Evolutionary conservation across 495 filamentous ascomycete genomes (phyloP).

Genomic region (Thozetella sp.): DNA sequence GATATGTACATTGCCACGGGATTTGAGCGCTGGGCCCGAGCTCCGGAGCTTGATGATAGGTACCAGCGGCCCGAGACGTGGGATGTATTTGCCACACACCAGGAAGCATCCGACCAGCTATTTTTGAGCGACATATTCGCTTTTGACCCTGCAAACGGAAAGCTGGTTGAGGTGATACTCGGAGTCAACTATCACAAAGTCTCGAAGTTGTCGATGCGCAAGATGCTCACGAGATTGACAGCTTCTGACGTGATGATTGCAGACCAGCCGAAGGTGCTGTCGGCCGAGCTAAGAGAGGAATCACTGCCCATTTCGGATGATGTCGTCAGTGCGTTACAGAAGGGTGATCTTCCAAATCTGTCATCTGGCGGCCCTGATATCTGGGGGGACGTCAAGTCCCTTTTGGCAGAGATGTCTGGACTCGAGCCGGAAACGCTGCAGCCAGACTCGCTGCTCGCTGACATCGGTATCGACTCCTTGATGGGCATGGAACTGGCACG

Average conservation of each 20-base stretch:
- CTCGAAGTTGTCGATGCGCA: constrained; percentile 43
- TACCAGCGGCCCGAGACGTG: constrained; percentile 33
- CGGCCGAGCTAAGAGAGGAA: no score
- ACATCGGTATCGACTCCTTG: constrained; percentile 58
- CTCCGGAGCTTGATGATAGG: constrained; percentile 28
- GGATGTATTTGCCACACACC: constrained; percentile 45
- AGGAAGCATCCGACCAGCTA: constrained; percentile 25
- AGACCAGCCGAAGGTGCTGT: no score
- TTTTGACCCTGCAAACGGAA: constrained; percentile 42
- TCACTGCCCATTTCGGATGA: no score
- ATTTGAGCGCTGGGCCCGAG: constrained; percentile 48
- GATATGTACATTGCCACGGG: constrained; percentile 53
- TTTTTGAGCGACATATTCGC: constrained; percentile 54
- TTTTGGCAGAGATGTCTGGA: constrained; percentile 41
- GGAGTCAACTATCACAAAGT: constrained; percentile 50
- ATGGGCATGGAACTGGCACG: constrained; percentile 56
- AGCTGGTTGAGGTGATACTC: constrained; percentile 47
- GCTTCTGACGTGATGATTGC: no score
- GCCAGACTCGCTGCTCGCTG: constrained; percentile 35
- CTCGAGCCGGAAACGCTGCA: constrained; percentile 42
- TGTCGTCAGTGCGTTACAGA: no score
- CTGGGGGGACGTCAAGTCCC: constrained; percentile 15
- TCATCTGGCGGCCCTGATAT: constrained; percentile 25
- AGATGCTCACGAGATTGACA: constrained; percentile 20
- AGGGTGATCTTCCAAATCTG: no score